Base-by-base conservation (phyloP, 192 early-diverging fungal genomes). In the Lobosporangium transversale region DNA sequence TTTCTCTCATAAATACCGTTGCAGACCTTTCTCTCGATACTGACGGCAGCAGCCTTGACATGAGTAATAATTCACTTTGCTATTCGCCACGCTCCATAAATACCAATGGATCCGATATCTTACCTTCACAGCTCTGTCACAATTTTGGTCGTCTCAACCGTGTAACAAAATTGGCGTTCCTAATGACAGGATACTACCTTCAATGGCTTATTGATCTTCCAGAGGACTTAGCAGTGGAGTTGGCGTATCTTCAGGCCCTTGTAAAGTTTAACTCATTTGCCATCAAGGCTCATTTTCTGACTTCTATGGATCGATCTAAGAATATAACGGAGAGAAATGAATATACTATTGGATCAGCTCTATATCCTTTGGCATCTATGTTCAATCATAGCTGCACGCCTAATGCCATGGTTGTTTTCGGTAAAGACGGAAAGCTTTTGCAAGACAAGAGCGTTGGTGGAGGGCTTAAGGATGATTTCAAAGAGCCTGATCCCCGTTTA, bases 311-410 rank as follows among this genome's bases (percentile, higher is more conserved):
- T 1, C 64, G 27, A 3, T 37, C 52, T 17, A 48, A 36, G 14
- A 15, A n/a, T 4, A 44, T 62, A 29, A 37, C 15, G 15, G 52
- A 40, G 4, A 1, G 62, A 24, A 24, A 62, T 0, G 63, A 76
- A n/a, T 76, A 40, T 27, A 18, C 52, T 12, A 62, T 76, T 12
- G 73, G 73, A 32, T 66, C 64, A 21, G 73, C 51, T 9, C 30
- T 76, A 1, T 76, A 76, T 7, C n/a, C 67, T 27, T 26, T 66
- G 4, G 64, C 73, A 12, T 76, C 64, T 26, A 66, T 76, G 53
- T 76, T 76, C 30, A 76, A 76, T 48, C 73, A 76, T 35, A 76
- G 73, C 48, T 76, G 73, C 52, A 65, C 64, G 9, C 73, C 73
- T 1, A 66, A 66, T 27, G 73, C 73, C 1, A 66, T 76, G 53